A percentile compares a stretch with the other conserved stretches of the same genome.
Evolutionary conservation across 768 basidiomycete species (phyloP).

Genomic region (Auriscalpium vulgare): DNA sequence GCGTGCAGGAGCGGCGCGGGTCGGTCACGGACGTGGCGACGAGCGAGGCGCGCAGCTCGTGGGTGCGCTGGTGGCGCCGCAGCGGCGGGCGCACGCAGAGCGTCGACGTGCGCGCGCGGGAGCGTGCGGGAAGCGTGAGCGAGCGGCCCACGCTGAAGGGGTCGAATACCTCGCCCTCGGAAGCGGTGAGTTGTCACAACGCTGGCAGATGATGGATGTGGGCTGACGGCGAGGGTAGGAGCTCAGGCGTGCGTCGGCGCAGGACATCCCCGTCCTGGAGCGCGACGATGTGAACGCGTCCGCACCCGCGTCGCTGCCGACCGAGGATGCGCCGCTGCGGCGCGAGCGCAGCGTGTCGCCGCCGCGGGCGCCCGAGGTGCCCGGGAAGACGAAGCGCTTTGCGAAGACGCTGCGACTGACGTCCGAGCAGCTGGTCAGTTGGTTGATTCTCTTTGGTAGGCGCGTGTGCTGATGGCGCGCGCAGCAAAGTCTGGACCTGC

Average conservation of each 20-base stretch:
- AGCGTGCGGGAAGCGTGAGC: neutral
- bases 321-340: neutral
- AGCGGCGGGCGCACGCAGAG: conserved; percentile 25
- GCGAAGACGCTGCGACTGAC: conserved; percentile 91
- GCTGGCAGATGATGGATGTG: too few species aligned
- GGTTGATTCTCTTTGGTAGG: neutral
- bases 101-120: neutral
- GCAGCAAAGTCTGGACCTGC: conserved; percentile 80
- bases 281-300: neutral
- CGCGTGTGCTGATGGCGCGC: neutral
- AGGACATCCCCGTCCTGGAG: neutral
- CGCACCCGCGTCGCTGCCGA: neutral
- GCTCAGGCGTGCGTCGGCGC: too few species aligned
- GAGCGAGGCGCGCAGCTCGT: conserved; percentile 38
- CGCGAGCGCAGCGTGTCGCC: neutral
- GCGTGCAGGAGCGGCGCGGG: neutral
- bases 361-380: too few species aligned
- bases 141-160: neutral
- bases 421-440: conserved; percentile 86
- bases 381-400: conserved; percentile 42
- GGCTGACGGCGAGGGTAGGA: too few species aligned
- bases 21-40: neutral
- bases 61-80: conserved; percentile 81
- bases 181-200: neutral
- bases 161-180: neutral